Evolutionary conservation across 106 monocot genomes (phyloP).

Genomic region (Dendrobium officinale): DNA sequence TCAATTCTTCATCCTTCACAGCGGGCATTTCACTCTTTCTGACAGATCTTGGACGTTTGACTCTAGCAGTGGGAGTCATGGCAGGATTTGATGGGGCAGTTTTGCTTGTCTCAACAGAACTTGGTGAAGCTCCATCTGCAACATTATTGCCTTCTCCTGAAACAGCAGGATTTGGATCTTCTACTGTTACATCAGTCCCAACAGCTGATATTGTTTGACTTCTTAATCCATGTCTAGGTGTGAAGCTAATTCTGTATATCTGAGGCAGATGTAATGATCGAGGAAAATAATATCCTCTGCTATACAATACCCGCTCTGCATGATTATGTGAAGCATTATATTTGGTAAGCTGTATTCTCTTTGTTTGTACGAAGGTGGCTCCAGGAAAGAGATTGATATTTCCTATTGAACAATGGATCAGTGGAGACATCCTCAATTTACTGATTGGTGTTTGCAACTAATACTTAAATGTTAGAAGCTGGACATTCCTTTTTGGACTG

Average conservation of each 20-base stretch:
- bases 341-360: conserved; percentile 33
- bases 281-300: conserved; percentile 22
- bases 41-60: conserved; percentile 36
- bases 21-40: conserved; percentile 82
- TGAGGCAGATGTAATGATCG: conserved; percentile 28
- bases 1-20: conserved; percentile 71
- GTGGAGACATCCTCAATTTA: conserved; percentile 52
- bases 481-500: conserved; percentile 4
- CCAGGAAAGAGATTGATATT: conserved; percentile 53
- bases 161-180: conserved; percentile 44
- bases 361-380: conserved; percentile 33
- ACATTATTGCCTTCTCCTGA: conserved; percentile 31
- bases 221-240: conserved; percentile 22
- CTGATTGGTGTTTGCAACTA: not conserved
- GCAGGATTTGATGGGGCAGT: conserved; percentile 12
- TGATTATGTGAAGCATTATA: conserved; percentile 23
- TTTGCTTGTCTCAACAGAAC: conserved; percentile 26
- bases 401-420: conserved; percentile 64
- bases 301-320: conserved; percentile 14
- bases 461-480: not conserved
- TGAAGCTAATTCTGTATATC: conserved; percentile 24
- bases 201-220: conserved; percentile 37
- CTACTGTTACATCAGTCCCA: conserved; percentile 55
- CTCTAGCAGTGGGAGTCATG: conserved; percentile 17
- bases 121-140: conserved; percentile 19